These are phyloP conservation scores for Tetraselmis striata DNA, from an alignment of 139 green algal species.

Conservation along the genomic window DNA sequence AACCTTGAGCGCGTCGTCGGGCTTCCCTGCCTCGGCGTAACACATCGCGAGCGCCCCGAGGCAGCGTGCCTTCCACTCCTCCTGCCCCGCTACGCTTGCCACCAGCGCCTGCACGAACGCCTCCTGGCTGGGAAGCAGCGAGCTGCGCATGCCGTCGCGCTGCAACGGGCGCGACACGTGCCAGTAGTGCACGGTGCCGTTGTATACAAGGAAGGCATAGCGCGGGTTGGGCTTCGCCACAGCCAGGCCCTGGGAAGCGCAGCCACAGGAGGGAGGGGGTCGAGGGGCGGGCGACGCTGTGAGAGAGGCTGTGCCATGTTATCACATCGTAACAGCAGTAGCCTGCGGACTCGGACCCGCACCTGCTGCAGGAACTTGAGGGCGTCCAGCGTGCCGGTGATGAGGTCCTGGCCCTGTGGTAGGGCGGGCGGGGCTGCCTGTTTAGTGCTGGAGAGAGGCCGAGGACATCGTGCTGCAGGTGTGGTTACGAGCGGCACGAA, in stretches of 20 bases:
- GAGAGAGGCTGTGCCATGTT: neutral
- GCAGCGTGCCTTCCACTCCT: conserved; percentile 29
- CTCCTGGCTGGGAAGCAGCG: conserved; percentile 43
- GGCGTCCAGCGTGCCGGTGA: neutral
- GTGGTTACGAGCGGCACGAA: no score
- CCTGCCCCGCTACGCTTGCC: conserved; percentile 33
- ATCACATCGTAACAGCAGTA: neutral
- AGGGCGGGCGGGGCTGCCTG: neutral
- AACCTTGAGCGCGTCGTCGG: conserved; percentile 17
- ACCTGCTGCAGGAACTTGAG: neutral
- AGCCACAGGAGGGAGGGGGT: conserved; percentile 3
- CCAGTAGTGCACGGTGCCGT: conserved; percentile 55
- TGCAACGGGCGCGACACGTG: conserved; percentile 43
- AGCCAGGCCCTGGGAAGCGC: conserved; percentile 7
- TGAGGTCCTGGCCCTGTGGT: neutral
- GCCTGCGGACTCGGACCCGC: neutral
- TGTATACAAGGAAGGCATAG: conserved; percentile 57
- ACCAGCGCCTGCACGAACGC: conserved; percentile 35
- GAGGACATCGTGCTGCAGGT: no score
- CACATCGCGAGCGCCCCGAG: conserved; percentile 39
- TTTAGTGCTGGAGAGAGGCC: no score
- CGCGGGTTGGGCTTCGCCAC: conserved; percentile 4
- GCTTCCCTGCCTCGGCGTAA: conserved; percentile 19
- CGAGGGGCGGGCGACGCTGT: neutral
- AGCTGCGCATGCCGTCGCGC: conserved; percentile 29